These are phyloP conservation scores for Coprinellus micaceus DNA, from an alignment of 768 basidiomycete species.

Conservation along the genomic window DNA sequence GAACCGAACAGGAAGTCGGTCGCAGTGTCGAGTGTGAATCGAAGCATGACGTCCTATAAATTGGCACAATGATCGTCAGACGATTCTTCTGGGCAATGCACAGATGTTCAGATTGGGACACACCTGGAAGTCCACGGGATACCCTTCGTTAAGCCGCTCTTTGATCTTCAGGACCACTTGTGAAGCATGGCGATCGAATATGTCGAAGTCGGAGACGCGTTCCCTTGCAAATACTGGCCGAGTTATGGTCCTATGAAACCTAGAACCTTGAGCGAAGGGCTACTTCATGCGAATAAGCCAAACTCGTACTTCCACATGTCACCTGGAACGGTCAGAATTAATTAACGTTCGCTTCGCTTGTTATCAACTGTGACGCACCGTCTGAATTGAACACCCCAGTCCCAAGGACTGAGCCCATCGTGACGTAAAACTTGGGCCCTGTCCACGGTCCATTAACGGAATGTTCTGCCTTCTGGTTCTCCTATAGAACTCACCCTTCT, in stretches of 20 bases:
- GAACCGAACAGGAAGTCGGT: constrained; percentile 64
- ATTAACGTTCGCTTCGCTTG: neutral
- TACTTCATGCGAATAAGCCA: neutral
- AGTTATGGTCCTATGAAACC: constrained; percentile 62
- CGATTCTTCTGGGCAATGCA: no score
- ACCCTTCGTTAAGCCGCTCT: constrained; percentile 43
- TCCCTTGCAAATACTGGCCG: constrained; percentile 64
- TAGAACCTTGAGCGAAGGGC: constrained; percentile 10
- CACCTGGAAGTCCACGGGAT: constrained; percentile 60
- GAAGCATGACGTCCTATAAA: constrained; percentile 58
- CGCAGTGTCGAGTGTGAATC: constrained; percentile 65
- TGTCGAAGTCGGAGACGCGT: constrained; percentile 54
- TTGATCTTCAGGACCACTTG: constrained; percentile 41
- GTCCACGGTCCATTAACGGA: neutral
- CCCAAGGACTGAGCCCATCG: constrained; percentile 50
- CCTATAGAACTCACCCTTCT: constrained; percentile 41
- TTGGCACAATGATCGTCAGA: no score
- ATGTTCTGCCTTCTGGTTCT: neutral
- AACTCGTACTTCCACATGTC: constrained; percentile 36
- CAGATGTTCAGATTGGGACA: neutral
- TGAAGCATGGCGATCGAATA: constrained; percentile 56
- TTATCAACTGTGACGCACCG: constrained; percentile 30
- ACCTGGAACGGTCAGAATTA: constrained; percentile 11
- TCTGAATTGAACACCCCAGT: constrained; percentile 70
- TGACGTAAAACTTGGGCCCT: constrained; percentile 42